These are phyloP conservation scores for Tritrichomonas musculus DNA, from an alignment of 208 protist genomes.

Conservation along the genomic window DNA sequence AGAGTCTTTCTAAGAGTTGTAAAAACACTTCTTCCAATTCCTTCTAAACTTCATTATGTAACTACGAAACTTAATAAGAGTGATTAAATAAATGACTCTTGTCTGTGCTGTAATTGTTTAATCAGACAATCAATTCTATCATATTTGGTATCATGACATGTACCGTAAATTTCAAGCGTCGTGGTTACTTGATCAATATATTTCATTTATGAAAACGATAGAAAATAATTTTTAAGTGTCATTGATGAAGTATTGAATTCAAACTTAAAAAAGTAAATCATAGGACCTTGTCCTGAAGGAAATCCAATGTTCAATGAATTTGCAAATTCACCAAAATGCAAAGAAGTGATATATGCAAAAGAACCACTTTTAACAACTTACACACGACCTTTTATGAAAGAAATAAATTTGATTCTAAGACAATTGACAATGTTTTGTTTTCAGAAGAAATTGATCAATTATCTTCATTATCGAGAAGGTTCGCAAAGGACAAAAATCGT, in stretches of 20 bases:
- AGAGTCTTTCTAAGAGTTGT: slow-evolving; percentile 42
- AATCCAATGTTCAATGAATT: slow-evolving; percentile 44
- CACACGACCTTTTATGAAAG: slow-evolving; percentile 72
- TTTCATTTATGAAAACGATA: slow-evolving; percentile 75
- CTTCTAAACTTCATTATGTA: slow-evolving; percentile 93
- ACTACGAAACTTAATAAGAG: slow-evolving; percentile 84
- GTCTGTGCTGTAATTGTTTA: neutral
- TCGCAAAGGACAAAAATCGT: slow-evolving; percentile 85
- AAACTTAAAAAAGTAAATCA: neutral
- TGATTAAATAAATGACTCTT: slow-evolving; percentile 50
- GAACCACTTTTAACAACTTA: slow-evolving; percentile 48
- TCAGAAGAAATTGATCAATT: slow-evolving; percentile 84
- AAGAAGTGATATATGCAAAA: slow-evolving; percentile 63
- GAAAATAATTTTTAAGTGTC: slow-evolving; percentile 62
- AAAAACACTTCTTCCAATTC: slow-evolving; percentile 74
- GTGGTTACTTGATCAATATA: no score
- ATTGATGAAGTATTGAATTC: neutral
- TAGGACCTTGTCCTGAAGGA: neutral
- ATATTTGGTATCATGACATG: slow-evolving; percentile 86
- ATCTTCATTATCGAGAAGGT: slow-evolving; percentile 78
- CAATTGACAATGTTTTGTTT: slow-evolving; percentile 89
- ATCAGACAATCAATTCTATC: slow-evolving; percentile 50
- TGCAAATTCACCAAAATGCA: slow-evolving; percentile 34
- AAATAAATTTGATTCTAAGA: slow-evolving; percentile 74
- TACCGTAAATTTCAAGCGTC: slow-evolving; percentile 87